Conservation (phyloP, 495 filamentous ascomycete species). For the Hypoxylon lienhwacheense region DNA sequence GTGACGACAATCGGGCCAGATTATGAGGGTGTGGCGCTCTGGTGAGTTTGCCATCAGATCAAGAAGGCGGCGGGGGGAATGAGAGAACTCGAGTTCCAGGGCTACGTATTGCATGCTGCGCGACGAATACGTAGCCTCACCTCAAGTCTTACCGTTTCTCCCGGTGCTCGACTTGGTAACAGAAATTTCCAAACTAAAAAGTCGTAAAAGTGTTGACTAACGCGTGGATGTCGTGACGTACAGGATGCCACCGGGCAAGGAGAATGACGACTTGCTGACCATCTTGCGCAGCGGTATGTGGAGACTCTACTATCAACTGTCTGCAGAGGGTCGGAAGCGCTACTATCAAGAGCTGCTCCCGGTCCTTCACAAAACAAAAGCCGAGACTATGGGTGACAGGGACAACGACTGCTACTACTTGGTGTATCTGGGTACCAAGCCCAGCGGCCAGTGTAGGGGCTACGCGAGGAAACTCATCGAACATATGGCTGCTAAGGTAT, state of each 20-base stretch:
- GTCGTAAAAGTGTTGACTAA: slow-evolving; percentile 16
- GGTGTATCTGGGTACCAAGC: slow-evolving; percentile 75
- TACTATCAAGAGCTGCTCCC: slow-evolving; percentile 79
- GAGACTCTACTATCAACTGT: slow-evolving; percentile 70
- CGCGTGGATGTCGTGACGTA: slow-evolving; percentile 12
- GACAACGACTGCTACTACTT: slow-evolving; percentile 72
- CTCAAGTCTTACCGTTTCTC: slow-evolving; percentile 19
- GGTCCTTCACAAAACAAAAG: slow-evolving; percentile 72
- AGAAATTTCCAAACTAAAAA: not conserved
- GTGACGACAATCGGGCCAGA: slow-evolving; percentile 72
- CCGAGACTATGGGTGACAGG: slow-evolving; percentile 61
- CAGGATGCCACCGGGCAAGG: slow-evolving; percentile 76
- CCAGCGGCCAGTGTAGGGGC: slow-evolving; percentile 64
- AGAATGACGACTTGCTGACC: slow-evolving; percentile 72
- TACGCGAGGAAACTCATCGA: slow-evolving; percentile 69
- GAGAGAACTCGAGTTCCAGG: slow-evolving; percentile 14
- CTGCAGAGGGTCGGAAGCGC: slow-evolving; percentile 66
- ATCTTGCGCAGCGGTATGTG: slow-evolving; percentile 72
- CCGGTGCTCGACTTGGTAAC: slow-evolving; percentile 17
- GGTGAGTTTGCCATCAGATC: slow-evolving; percentile 56
- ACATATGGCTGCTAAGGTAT: slow-evolving; percentile 63
- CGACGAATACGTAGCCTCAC: slow-evolving; percentile 16
- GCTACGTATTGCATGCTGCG: slow-evolving; percentile 16
- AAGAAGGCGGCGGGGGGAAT: slow-evolving; percentile 24
- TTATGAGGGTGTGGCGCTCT: slow-evolving; percentile 75